Conservation (phyloP, 371 early-diverging fungal species). For the Mucor lusitanicus region DNA sequence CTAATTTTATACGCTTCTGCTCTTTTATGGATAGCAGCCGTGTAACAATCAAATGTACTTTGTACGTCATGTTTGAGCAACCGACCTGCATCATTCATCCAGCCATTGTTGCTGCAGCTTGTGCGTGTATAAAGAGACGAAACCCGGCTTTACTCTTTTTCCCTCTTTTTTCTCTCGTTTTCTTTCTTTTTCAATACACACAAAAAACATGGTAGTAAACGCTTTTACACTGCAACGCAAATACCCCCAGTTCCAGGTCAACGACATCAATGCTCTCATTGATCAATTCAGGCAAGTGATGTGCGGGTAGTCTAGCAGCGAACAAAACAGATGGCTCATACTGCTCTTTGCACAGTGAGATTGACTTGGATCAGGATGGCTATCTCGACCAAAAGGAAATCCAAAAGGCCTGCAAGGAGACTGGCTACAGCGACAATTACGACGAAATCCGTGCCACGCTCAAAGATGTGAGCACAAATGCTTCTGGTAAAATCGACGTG, state of each 20-base stretch:
- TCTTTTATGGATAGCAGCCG: background rate
- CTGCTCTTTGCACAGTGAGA: constrained; percentile 49
- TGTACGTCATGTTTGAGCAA: constrained; percentile 3
- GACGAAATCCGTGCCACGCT: constrained; percentile 78
- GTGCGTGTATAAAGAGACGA: background rate
- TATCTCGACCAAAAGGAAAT: constrained; percentile 76
- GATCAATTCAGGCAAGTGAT: constrained; percentile 61
- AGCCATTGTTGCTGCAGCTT: background rate
- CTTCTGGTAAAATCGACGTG: constrained; percentile 75
- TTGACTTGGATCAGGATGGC: constrained; percentile 76
- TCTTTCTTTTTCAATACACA: background rate
- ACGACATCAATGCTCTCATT: constrained; percentile 63
- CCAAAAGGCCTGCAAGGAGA: constrained; percentile 66
- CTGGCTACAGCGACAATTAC: constrained; percentile 72
- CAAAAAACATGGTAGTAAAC: constrained; percentile 32
- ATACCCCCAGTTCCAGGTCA: constrained; percentile 61
- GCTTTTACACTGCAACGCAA: constrained; percentile 60
- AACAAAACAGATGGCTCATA: background rate
- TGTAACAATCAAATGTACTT: constrained; percentile 2
- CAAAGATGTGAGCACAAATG: constrained; percentile 71
- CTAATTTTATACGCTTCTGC: background rate
- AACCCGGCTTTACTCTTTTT: background rate
- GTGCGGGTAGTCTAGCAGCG: too few relatives aligned
- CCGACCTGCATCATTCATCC: background rate
- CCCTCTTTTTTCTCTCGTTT: constrained; percentile 3